Evolutionary conservation across 2,329 filamentous ascomycete genomes (phyloP), one percentile per base, ranked within the genome.

Genomic region (Coleophoma eucalyptorum): DNA sequence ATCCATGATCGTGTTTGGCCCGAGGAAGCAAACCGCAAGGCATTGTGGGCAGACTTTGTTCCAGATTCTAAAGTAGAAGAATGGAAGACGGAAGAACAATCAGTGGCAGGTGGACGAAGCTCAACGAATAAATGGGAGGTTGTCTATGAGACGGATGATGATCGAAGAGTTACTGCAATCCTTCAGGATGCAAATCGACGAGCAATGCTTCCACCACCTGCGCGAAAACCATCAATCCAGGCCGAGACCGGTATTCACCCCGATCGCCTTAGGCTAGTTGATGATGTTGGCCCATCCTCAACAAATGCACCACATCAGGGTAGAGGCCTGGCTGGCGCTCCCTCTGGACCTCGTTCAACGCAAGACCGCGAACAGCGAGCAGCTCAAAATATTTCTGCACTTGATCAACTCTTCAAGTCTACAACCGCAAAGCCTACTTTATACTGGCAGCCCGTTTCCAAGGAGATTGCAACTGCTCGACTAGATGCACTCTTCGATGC

Each of bases 11-110:
- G 79, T 19, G 80, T 91, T 34, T 97, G 92, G 90, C 93, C 93
- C 1, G 83, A 91, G 52, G 93, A 97, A 70, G 83, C 86, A 52
- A 89, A 86, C 58, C 81, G 94, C 32, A 95, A 94, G 66, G 78
- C 84, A 1, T 77, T 97, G 1, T 95, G 87, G 81, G 89, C 90
- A 3, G 94, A 99, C 66, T 97, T 94, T 66, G 78, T 97, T 18
- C 93, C 93, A 0, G 80, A 87, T 16, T 83, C 90, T 21, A 81
- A 83, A 56, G 78, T 95, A 4, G 67, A 73, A 13, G 78, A 79
- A 20, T 97, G 91, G 90, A 86, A 95, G 52, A 77, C 81, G 7
- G 77, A 71, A 38, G 90, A 96, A 67, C 72, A 84, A 59, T 67
- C 73, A 3, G 67, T 65, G 13, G 62, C 75, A 55, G 58, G 73